Base-by-base conservation (phyloP, 768 basidiomycete genomes). In the Podaxis sp. region DNA sequence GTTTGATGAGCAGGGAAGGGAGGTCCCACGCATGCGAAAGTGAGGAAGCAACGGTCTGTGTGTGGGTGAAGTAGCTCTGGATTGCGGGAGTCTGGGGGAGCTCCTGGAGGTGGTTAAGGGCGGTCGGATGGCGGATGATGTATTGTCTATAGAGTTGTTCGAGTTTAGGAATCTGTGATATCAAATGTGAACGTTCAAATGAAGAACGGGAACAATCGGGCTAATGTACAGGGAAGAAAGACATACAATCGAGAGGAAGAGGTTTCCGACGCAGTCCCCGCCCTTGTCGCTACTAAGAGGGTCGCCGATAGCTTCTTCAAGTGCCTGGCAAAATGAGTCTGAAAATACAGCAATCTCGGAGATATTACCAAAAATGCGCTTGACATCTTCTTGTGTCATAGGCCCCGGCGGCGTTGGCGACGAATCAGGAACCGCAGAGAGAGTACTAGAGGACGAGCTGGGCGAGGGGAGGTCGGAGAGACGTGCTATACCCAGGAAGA, bases 11-110 rank as follows among this genome's bases (percentile, higher is more conserved):
- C 38, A 98, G 84, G 0, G 94, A 95, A 5, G 93, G 82, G 30
- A 99, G 85, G 72, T 99, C 96, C 89, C 94, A 95, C 2, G 94
- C 91, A 69, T 93, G 89, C 0, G 93, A 91, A 12, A 91, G 81
- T 24, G 85, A 82, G 1, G 87, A 83, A 1, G 91, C 88, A 40
- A 90, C 79, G 11, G 78, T 80, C 63, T 85, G 83, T 17, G 90
- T 90, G 40, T 86, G 84, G 10, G 82, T 73, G 51, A 92, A 80
- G 73, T 95, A 95, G 2, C 81, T 76, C 13, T 79, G 76, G 8
- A 96, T 81, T 0, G 87, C 82, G 3, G 85, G 81, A 1, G 84
- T 87, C 67, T 75, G 77, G 4, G 77, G 80, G 57, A 80, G 73
- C 44, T 75, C 72, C 24, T 81, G 69, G 28, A 93, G 83, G 68